Evolutionary conservation across 2,329 filamentous ascomycete genomes (phyloP), one percentile per base, ranked within the genome.

Genomic region (Xylariaceae sp.): DNA sequence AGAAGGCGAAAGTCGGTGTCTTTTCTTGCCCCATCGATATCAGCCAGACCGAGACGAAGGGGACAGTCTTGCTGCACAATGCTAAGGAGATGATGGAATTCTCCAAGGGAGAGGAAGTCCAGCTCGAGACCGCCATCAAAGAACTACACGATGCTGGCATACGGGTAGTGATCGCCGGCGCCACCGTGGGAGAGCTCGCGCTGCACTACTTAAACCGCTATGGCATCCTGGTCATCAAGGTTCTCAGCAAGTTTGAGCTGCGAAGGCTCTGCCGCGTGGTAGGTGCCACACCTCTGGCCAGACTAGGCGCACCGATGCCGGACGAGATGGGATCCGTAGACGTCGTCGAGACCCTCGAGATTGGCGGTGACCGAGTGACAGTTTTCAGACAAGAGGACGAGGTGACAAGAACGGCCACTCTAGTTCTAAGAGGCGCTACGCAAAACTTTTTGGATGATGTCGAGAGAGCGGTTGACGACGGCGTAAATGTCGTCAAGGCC

Each of bases 41-140:
- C 63, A 88, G 83, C 59, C 89, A 96, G 70, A 98, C 94, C 28
- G 92, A 98, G 71, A 98, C 92, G 57, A 98, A 98, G 76, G 94
- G 94, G 34, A 98, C 92, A 9, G 92, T 98, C 31, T 76, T 98
- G 36, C 68, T 98, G 56, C 88, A 98, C 69, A 98, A 95, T 61
- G 90, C 90, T 43, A 85, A 97, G 72, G 92, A 98, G 69, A 97
- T 98, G 87, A 76, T 97, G 61, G 85, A 97, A 62, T 98, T 97
- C 68, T 95, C 88, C 56, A 95, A 89, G 71, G 94, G 92, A 47
- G 92, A 98, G 70, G 92, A 98, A 70, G 69, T 73, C 39, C 90
- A 96, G 63, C 80, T 98, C 34, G 92, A 98, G 70, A 74, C 81
- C 31, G 74, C 83, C 35, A 86, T 98, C 71, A 97, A 97, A 74